A percentile compares a stretch with the other conserved stretches of the same genome.
Conservation (phyloP, 257 asterid genomes). For the Nicotiana paniculata region DNA sequence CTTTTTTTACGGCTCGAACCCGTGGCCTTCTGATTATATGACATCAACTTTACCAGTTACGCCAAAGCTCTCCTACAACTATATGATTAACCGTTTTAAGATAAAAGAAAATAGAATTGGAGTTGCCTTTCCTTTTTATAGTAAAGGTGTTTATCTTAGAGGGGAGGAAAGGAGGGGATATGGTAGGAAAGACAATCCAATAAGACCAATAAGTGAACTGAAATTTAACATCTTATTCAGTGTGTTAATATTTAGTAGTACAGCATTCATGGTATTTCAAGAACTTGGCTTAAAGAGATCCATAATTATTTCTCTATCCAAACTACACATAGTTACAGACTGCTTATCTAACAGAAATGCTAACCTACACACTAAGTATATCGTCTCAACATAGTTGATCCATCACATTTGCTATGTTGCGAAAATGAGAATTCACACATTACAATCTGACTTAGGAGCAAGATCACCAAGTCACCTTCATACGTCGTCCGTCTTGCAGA, state of each 20-base stretch:
- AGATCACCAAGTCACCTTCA: not conserved
- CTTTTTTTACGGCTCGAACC: too few species aligned
- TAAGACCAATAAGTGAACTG: not conserved
- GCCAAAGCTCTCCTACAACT: too few species aligned
- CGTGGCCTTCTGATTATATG: too few species aligned
- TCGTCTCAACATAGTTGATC: not conserved
- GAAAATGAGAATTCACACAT: not conserved
- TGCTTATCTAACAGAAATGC: not conserved
- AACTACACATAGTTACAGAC: conserved; percentile 2
- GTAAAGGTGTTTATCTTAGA: too few species aligned
- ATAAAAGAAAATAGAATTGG: not conserved
- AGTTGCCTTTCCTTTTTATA: not conserved
- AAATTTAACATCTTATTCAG: not conserved
- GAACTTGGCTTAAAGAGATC: not conserved
- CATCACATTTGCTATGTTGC: not conserved
- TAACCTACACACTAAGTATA: conserved; percentile 7
- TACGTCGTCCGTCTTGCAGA: not conserved
- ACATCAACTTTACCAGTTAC: too few species aligned
- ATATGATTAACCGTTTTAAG: not conserved
- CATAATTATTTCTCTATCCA: not conserved
- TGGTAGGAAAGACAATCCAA: too few species aligned
- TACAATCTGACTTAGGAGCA: not conserved
- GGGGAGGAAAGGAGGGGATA: too few species aligned
- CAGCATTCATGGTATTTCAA: conserved; percentile 5
- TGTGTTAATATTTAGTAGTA: not conserved